Evolutionary conservation across 176 grass and related monocot genomes (phyloP).

Genomic region (Oryza nivara): DNA sequence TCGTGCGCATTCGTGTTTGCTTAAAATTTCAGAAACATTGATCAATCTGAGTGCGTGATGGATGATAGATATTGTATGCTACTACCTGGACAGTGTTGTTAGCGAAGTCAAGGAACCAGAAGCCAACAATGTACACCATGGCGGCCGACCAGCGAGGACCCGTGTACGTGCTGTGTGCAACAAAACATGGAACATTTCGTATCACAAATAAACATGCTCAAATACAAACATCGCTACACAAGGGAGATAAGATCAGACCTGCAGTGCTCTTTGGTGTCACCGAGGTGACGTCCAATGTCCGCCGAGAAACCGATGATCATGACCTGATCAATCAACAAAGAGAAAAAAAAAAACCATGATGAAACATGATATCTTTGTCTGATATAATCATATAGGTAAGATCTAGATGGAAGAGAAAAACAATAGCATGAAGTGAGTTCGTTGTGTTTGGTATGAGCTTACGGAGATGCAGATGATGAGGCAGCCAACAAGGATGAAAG

Average conservation of each 20-base stretch:
- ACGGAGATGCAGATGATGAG: slow-evolving; percentile 56
- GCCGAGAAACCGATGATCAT: slow-evolving; percentile 75
- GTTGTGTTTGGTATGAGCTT: neutral
- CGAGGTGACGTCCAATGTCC: slow-evolving; percentile 72
- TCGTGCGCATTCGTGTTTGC: neutral
- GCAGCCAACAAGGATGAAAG: slow-evolving; percentile 81
- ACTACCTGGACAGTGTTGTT: slow-evolving; percentile 80
- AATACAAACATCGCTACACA: neutral
- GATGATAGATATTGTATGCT: too few relatives aligned
- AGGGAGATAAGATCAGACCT: slow-evolving; percentile 28
- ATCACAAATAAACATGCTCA: neutral
- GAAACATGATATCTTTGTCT: neutral
- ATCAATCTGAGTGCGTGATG: neutral
- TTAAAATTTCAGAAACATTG: neutral
- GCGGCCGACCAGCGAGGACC: slow-evolving; percentile 68
- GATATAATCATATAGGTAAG: neutral
- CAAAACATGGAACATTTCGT: neutral
- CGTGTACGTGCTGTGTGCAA: slow-evolving; percentile 55
- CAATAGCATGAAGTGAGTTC: too few relatives aligned
- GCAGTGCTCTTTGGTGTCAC: slow-evolving; percentile 81
- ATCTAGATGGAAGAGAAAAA: neutral
- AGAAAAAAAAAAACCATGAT: neutral
- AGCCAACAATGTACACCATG: slow-evolving; percentile 72
- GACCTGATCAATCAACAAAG: slow-evolving; percentile 26
- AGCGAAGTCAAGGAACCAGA: slow-evolving; percentile 92